Evolutionary conservation across 2,329 filamentous ascomycete species (phyloP).

Genomic region (Periglandula ipomoeae): DNA sequence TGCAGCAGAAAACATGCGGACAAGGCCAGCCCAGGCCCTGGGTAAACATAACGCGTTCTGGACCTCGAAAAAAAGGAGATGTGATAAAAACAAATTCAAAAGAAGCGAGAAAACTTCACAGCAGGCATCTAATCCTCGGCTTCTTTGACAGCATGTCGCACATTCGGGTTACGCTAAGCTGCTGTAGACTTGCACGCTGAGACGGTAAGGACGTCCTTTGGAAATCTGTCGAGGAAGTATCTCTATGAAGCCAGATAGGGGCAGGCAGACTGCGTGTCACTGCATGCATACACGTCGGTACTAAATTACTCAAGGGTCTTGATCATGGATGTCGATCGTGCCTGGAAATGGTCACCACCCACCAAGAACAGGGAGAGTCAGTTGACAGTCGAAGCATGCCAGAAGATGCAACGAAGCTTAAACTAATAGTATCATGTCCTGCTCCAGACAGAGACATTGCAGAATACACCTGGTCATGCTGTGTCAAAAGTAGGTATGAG

Average conservation of each 20-base stretch:
- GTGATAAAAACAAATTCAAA: too few relatives aligned
- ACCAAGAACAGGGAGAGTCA: not conserved
- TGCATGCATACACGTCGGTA: not conserved
- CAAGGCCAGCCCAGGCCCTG: too few relatives aligned
- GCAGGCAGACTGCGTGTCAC: too few relatives aligned
- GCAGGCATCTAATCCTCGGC: conserved; percentile 1
- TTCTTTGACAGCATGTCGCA: not conserved
- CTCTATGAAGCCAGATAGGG: too few relatives aligned
- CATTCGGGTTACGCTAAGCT: not conserved
- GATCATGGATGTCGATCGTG: not conserved
- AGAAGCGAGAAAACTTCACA: too few relatives aligned
- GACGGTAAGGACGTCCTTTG: too few relatives aligned
- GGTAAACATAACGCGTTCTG: too few relatives aligned
- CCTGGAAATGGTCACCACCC: not conserved
- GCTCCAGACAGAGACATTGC: not conserved
- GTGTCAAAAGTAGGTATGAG: too few relatives aligned
- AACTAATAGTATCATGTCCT: not conserved
- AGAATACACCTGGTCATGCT: not conserved
- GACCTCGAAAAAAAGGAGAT: not conserved
- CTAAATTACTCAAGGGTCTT: not conserved
- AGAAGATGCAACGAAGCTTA: not conserved
- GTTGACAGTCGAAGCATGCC: conserved; percentile 1
- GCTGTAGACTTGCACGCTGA: too few relatives aligned
- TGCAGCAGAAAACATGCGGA: too few relatives aligned
- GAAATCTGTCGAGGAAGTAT: too few relatives aligned